Base-by-base conservation (phyloP, 148 eudicot species). In the Mesembryanthemum crystallinum region DNA sequence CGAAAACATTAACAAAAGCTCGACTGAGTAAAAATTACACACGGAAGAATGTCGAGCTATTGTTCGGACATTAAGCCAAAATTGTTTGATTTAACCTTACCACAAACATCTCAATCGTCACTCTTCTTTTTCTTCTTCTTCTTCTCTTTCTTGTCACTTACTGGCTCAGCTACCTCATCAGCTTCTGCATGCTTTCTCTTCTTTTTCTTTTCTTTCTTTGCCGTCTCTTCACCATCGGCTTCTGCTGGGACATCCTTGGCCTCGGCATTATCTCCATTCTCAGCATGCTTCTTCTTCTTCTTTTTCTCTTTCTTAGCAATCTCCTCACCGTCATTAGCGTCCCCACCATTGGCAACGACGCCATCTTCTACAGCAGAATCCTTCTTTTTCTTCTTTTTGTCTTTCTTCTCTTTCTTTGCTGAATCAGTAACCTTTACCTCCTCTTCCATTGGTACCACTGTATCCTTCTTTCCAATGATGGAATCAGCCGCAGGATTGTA, bases 401-500 rank as follows among this genome's bases (percentile, higher is more conserved):
- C 71, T 7, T 74, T 80, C 78, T 43, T 72, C 64, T 32, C 61
- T 78, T 62, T 73, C 82, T 84, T 81, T 45, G 67, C 29, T 25
- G 60, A 65, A 71, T 49, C 39, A 7, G 30, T 49, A 54, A 55
- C 78, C 37, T 52, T 63, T 21, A 14, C 81, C 59, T 64, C 81
- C 21, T 72, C 52, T 58, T 76, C 70, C 78, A 69, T 74, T 55
- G 77, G 35, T 21, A 37, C 74, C 77, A 65, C 66, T 63, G 69
- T 75, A 24, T 72, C 87, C 49, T 84, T 83, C 69, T 75, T 81
- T 57, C 88, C 87, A 57, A 91, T 57, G 74, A 82, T 35, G n/a
- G 95, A 82, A 82, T 94, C 98, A 0, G 98, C 93, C n/a, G 98
- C 85, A 59, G 95, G 88, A 81, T 94, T 94, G 64, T 94, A 94